Conservation (phyloP, 2,329 filamentous ascomycete species). For the Colletotrichum brevisporum region DNA sequence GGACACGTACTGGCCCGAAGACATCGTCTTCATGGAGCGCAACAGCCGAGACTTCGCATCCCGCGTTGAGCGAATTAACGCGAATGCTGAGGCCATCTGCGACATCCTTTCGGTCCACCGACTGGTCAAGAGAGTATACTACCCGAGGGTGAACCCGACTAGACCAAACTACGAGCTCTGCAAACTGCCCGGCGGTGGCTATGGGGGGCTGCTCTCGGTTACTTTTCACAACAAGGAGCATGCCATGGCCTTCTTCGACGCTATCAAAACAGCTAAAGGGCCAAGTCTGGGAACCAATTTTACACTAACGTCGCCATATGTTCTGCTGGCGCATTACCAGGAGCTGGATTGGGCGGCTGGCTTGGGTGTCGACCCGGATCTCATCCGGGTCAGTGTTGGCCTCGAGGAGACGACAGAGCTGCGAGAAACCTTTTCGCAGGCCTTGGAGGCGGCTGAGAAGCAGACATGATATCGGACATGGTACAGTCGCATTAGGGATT, state of each 20-base stretch:
- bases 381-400: conserved; percentile 91
- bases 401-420: conserved; percentile 83
- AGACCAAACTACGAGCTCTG: conserved; percentile 83
- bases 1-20: conserved; percentile 95
- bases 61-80: conserved; percentile 87
- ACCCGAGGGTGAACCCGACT: conserved; percentile 84
- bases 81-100: conserved; percentile 87
- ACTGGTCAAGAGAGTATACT: conserved; percentile 83
- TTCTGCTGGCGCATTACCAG: conserved; percentile 89
- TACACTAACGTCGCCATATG: conserved; percentile 91
- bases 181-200: conserved; percentile 81
- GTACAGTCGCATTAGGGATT: neutral
- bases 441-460: conserved; percentile 73
- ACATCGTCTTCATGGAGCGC: conserved; percentile 93
- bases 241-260: conserved; percentile 87
- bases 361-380: conserved; percentile 84
- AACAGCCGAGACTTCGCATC: conserved; percentile 94
- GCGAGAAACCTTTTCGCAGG: conserved; percentile 73
- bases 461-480: neutral
- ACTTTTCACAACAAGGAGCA: conserved; percentile 80
- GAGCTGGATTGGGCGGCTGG: conserved; percentile 92
- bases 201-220: conserved; percentile 90
- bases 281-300: conserved; percentile 98
- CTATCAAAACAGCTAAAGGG: conserved; percentile 89
- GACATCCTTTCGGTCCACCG: conserved; percentile 74